phyloP scores from a whole-genome alignment of 192 early-diverging fungal species.

The Gryganskiella cystojenkinii region DNA sequence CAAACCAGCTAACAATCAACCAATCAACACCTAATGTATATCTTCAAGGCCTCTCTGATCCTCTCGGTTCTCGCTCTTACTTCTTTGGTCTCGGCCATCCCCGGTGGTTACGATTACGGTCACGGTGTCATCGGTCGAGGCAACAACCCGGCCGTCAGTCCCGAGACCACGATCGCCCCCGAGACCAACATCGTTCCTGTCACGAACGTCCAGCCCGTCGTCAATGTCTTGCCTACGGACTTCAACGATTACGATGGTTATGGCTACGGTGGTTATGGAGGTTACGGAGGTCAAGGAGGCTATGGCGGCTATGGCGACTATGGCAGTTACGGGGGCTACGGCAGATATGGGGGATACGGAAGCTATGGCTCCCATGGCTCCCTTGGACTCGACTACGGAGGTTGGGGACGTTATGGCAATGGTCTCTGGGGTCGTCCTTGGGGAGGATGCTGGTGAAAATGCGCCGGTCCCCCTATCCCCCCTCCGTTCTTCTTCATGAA shows the following conservation, averaged over 20 bases:
- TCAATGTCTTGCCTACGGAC: conserved; percentile 29
- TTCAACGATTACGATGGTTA: conserved; percentile 20
- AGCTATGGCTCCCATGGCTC: no score
- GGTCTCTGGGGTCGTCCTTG: no score
- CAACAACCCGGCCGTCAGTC: neutral
- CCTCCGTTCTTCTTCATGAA: no score
- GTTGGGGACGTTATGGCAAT: neutral
- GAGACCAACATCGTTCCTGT: conserved; percentile 33
- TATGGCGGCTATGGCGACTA: conserved; percentile 6
- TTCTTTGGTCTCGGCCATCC: no score
- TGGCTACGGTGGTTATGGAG: neutral
- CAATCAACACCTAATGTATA: no score
- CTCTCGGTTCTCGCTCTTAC: no score
- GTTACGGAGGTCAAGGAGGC: neutral
- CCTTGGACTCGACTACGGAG: conserved; percentile 7
- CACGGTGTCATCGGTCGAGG: no score
- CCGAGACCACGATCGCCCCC: conserved; percentile 27
- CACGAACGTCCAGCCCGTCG: conserved; percentile 32
- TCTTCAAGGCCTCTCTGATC: no score
- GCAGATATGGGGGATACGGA: neutral
- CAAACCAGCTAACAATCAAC: no score
- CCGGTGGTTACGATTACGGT: no score
- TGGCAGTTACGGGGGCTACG: neutral
- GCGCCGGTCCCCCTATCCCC: neutral
- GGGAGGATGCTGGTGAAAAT: no score